Conservation (phyloP, 2,329 filamentous ascomycete genomes). For the Pezicula neosporulosa region DNA sequence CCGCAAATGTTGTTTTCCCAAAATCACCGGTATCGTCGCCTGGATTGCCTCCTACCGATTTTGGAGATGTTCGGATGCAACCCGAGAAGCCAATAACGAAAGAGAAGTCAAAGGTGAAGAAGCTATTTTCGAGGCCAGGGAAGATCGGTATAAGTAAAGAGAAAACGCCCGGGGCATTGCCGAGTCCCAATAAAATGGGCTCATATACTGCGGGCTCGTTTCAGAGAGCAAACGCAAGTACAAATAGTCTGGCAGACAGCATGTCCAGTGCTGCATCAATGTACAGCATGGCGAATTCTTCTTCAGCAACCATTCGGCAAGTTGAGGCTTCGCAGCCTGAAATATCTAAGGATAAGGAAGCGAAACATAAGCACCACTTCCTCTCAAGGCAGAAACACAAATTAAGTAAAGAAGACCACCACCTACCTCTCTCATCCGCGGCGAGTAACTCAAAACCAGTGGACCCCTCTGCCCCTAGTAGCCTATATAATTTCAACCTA, state of each 20-base stretch:
- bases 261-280: constrained; percentile 55
- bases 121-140: constrained; percentile 75
- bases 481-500: constrained; percentile 74
- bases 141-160: constrained; percentile 68
- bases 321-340: constrained; percentile 43
- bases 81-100: constrained; percentile 57
- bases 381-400: constrained; percentile 77
- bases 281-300: constrained; percentile 74
- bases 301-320: constrained; percentile 72
- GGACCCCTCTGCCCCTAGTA: constrained; percentile 71
- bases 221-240: constrained; percentile 66
- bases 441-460: constrained; percentile 74
- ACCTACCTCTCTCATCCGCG: constrained; percentile 70
- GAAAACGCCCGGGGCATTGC: constrained; percentile 60
- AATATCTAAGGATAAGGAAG: constrained; percentile 55
- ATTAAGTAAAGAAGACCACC: constrained; percentile 68
- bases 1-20: constrained; percentile 70
- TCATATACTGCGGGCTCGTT: constrained; percentile 61
- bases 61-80: constrained; percentile 27
- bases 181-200: constrained; percentile 69
- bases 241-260: constrained; percentile 63
- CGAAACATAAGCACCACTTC: constrained; percentile 76
- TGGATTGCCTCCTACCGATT: constrained; percentile 30
- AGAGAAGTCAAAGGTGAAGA: constrained; percentile 79
- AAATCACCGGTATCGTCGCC: constrained; percentile 38